Conservation (phyloP, 139 green algal genomes). For the Zygnema cylindricum region DNA sequence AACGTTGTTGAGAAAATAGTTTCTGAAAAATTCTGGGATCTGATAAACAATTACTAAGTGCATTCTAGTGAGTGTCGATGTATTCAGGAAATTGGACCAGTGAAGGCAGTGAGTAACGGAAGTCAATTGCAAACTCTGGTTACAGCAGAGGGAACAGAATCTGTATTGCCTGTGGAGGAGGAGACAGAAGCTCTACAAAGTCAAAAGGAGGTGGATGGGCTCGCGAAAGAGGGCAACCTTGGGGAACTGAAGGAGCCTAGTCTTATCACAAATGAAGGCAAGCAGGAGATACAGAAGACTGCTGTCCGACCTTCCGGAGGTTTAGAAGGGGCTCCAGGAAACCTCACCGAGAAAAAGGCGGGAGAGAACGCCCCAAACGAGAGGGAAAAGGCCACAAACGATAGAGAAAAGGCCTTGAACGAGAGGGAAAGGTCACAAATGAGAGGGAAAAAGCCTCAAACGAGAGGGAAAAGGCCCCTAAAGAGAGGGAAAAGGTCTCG, state of each 20-base stretch:
- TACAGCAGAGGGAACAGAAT: too few species aligned
- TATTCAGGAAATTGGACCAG: too few species aligned
- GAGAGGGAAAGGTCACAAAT: background rate
- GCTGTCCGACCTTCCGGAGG: background rate
- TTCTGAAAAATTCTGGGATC: too few species aligned
- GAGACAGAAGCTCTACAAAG: background rate
- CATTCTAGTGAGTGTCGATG: too few species aligned
- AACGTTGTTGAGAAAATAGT: too few species aligned
- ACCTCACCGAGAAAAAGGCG: background rate
- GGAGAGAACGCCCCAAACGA: background rate
- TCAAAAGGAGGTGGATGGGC: background rate
- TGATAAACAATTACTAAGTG: too few species aligned
- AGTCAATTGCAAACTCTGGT: too few species aligned
- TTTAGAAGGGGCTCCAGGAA: background rate
- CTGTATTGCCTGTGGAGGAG: background rate
- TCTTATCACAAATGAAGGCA: constrained; percentile 8
- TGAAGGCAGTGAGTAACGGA: too few species aligned
- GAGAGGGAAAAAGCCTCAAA: background rate
- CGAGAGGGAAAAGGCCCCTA: constrained; percentile 18
- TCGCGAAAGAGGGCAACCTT: too few species aligned
- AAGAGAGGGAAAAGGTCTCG: constrained; percentile 23
- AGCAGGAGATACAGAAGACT: constrained; percentile 26
- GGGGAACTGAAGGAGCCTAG: background rate
- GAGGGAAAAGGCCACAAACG: background rate
- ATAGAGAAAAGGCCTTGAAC: too few species aligned